These are phyloP conservation scores for Clavariopsis aquatica DNA, from an alignment of 495 filamentous ascomycete species.

Conservation along the genomic window DNA sequence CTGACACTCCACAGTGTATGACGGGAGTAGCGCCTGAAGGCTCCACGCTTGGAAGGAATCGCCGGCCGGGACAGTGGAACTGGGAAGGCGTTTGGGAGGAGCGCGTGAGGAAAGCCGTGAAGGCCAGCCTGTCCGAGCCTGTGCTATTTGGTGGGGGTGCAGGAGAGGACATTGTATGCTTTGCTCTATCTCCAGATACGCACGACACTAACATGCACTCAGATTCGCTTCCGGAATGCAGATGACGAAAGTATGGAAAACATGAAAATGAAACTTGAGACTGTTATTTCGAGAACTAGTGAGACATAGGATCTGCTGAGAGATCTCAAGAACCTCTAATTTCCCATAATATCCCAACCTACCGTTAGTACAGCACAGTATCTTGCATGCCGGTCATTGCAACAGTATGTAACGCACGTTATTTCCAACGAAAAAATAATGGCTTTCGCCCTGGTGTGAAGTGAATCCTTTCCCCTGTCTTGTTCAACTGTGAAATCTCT, in stretches of 20 bases:
- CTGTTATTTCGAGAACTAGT: background rate
- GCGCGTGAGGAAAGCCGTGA: constrained; percentile 72
- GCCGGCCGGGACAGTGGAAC: constrained; percentile 81
- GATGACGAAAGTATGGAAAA: constrained; percentile 27
- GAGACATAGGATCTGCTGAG: constrained; percentile 7
- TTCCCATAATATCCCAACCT: constrained; percentile 1
- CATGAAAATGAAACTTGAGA: constrained; percentile 23
- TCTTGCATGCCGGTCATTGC: background rate
- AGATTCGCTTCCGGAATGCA: constrained; percentile 31
- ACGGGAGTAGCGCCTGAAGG: constrained; percentile 1
- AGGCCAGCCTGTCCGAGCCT: constrained; percentile 72
- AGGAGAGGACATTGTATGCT: constrained; percentile 28
- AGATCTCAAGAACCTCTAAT: background rate
- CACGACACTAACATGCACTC: background rate
- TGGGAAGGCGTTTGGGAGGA: constrained; percentile 96
- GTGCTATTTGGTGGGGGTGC: constrained; percentile 65
- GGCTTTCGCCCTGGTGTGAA: too few species aligned
- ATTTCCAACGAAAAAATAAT: too few species aligned
- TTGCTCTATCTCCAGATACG: background rate
- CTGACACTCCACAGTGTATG: constrained; percentile 3
- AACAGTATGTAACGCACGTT: background rate
- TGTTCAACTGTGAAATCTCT: too few species aligned
- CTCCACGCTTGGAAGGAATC: constrained; percentile 40
- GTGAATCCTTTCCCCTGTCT: too few species aligned
- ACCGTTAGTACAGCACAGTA: background rate